Conservation (phyloP, 441 rosid genomes). For the Cnidoscolus chayamansa region DNA sequence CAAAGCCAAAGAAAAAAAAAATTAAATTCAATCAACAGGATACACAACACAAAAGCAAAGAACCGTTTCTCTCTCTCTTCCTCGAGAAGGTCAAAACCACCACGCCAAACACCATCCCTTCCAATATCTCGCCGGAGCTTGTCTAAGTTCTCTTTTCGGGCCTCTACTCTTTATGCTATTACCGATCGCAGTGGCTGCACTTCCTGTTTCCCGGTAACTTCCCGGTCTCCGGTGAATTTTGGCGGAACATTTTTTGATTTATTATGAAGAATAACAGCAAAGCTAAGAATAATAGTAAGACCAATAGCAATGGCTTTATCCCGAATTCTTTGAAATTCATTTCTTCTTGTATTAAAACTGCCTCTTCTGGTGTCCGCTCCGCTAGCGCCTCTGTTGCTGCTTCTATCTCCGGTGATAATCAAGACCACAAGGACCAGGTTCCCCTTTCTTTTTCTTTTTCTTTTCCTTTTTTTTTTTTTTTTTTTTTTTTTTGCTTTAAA, state of each 20-base stretch:
- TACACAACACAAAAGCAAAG: slow-evolving; percentile 31
- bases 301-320: slow-evolving; percentile 52
- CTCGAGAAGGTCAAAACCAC: slow-evolving; percentile 41
- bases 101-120: slow-evolving; percentile 19
- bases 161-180: slow-evolving; percentile 35
- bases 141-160: slow-evolving; percentile 1
- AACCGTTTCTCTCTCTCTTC: slow-evolving; percentile 33
- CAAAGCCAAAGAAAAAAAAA: background rate
- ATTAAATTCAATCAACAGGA: slow-evolving; percentile 7
- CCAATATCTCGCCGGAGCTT: slow-evolving; percentile 17
- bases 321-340: slow-evolving; percentile 80
- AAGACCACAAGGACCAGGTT: slow-evolving; percentile 75
- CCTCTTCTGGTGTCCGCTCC: slow-evolving; percentile 86
- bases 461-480: background rate
- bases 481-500: background rate
- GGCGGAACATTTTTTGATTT: slow-evolving; percentile 5
- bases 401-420: slow-evolving; percentile 60
- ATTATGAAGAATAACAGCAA: slow-evolving; percentile 70
- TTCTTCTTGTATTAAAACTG: slow-evolving; percentile 81
- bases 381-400: slow-evolving; percentile 85
- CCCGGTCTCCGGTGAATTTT: slow-evolving; percentile 52
- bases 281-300: slow-evolving; percentile 27
- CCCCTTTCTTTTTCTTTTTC: background rate
- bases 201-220: slow-evolving; percentile 40
- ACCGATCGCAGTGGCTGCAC: slow-evolving; percentile 31